phyloP scores from a whole-genome alignment of 176 grass and related monocot genomes.

The Ananas comosus region DNA sequence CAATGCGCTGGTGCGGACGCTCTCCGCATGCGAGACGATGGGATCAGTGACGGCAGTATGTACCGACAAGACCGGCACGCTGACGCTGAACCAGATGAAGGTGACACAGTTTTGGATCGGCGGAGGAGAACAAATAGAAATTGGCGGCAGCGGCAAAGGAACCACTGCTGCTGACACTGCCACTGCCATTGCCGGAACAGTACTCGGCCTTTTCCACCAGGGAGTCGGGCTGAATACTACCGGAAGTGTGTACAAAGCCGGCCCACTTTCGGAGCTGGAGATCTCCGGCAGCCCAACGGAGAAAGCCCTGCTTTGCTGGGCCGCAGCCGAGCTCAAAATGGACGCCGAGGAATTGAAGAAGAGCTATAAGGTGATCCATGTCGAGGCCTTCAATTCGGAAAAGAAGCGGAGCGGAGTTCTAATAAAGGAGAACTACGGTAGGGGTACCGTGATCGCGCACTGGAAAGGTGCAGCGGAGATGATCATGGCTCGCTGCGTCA shows the following conservation, averaged over 20 bases:
- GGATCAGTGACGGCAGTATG: slow-evolving; percentile 74
- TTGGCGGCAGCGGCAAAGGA: background rate
- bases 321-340: slow-evolving; percentile 44
- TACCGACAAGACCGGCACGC: slow-evolving; percentile 84
- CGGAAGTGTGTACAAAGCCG: slow-evolving; percentile 44
- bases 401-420: slow-evolving; percentile 82
- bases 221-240: slow-evolving; percentile 67
- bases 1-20: slow-evolving; percentile 63
- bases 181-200: background rate
- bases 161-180: background rate
- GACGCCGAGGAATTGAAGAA: slow-evolving; percentile 28
- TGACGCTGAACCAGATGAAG: slow-evolving; percentile 81
- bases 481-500: slow-evolving; percentile 42
- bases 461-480: slow-evolving; percentile 95
- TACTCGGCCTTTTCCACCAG: slow-evolving; percentile 36
- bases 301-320: slow-evolving; percentile 84
- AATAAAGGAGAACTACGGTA: slow-evolving; percentile 21
- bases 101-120: slow-evolving; percentile 69
- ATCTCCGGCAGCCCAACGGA: slow-evolving; percentile 82
- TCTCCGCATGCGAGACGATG: slow-evolving; percentile 94
- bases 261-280: slow-evolving; percentile 35
- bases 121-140: background rate
- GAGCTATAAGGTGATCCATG: slow-evolving; percentile 41
- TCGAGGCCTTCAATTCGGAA: slow-evolving; percentile 89
- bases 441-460: slow-evolving; percentile 27